Evolutionary conservation across 139 green algal genomes (phyloP).

Genomic region (Astrephomene gubernaculifera): DNA sequence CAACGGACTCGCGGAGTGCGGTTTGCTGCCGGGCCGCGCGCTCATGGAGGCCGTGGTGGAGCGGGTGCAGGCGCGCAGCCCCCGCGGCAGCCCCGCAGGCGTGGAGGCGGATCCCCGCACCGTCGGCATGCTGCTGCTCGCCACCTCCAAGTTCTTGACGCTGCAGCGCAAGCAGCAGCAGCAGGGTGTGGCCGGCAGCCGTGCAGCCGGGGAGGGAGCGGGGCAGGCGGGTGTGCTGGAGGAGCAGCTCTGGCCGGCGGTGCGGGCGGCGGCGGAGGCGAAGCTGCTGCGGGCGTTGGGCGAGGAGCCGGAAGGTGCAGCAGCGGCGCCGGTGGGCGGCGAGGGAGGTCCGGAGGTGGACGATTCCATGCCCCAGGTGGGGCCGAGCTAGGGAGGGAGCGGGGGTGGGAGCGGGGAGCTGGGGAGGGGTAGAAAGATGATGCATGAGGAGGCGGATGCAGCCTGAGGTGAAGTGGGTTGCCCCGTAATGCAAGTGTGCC

Average conservation of each 20-base stretch:
- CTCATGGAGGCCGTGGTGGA: neutral
- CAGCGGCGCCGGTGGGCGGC: neutral
- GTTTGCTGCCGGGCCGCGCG: neutral
- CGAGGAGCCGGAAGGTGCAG: constrained; percentile 12
- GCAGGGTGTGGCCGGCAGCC: neutral
- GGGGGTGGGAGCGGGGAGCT: no score
- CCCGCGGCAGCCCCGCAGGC: neutral
- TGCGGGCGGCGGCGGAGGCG: constrained; percentile 7
- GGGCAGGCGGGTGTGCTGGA: neutral
- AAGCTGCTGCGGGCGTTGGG: constrained; percentile 42
- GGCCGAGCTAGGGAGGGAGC: no score
- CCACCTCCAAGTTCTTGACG: neutral
- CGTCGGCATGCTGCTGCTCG: neutral
- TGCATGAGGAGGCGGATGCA: no score
- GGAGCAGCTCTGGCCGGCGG: constrained; percentile 9
- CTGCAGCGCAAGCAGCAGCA: neutral
- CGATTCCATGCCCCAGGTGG: constrained; percentile 39
- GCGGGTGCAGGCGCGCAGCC: neutral
- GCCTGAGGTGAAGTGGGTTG: no score
- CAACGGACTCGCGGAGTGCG: neutral
- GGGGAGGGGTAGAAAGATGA: no score
- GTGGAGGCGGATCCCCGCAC: neutral
- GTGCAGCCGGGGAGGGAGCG: neutral
- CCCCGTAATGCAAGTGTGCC: no score
- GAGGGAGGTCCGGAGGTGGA: constrained; percentile 15